Conservation (phyloP, 345 rosid species). For the Crucihimalaya himalaica region DNA sequence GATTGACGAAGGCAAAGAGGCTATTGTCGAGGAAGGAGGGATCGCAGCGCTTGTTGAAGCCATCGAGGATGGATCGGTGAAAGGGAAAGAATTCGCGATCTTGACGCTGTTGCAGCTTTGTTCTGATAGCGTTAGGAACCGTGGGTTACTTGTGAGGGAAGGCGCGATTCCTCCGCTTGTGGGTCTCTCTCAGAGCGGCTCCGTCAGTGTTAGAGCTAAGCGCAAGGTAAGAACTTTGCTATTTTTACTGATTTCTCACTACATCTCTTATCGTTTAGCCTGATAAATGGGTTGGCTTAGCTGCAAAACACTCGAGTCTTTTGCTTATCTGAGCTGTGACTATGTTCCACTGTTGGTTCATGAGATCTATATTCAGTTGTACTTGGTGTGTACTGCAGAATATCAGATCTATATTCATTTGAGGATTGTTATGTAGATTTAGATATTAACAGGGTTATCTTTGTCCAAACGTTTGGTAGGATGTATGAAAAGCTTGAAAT, state of each 20-base stretch:
- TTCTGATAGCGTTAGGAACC: slow-evolving; percentile 66
- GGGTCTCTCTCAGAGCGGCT: slow-evolving; percentile 83
- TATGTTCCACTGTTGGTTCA: neutral
- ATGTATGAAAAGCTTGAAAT: slow-evolving; percentile 2
- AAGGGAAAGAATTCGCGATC: slow-evolving; percentile 90
- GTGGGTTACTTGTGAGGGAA: slow-evolving; percentile 91
- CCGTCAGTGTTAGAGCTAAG: slow-evolving; percentile 65
- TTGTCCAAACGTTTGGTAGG: neutral
- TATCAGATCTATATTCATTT: slow-evolving; percentile 14
- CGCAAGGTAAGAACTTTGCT: slow-evolving; percentile 56
- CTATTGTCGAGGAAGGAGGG: slow-evolving; percentile 88
- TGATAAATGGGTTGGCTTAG: neutral
- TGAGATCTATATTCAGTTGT: neutral
- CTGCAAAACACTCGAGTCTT: neutral
- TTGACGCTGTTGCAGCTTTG: slow-evolving; percentile 82
- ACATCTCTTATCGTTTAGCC: neutral
- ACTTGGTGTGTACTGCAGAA: neutral
- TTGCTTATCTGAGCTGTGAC: neutral
- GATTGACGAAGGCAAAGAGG: slow-evolving; percentile 69
- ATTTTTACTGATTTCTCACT: neutral
- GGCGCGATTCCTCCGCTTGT: slow-evolving; percentile 99
- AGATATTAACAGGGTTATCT: neutral
- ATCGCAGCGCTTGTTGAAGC: slow-evolving; percentile 89
- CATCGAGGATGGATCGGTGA: slow-evolving; percentile 79
- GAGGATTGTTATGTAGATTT: neutral